Evolutionary conservation across 106 monocot species (phyloP).

Genomic region (Dendrobium chrysotoxum): DNA sequence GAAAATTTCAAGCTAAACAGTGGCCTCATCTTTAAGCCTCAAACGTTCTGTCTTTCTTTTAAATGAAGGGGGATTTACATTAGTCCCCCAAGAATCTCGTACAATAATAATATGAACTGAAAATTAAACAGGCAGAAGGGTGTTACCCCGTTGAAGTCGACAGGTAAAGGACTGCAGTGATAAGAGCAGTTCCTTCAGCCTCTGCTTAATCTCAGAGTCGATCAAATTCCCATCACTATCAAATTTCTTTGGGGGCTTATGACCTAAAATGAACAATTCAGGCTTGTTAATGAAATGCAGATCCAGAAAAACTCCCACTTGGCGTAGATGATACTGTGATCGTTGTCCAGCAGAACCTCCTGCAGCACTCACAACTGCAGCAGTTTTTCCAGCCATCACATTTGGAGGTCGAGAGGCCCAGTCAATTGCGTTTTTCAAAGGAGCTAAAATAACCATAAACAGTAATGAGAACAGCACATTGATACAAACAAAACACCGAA

Average conservation of each 20-base stretch:
- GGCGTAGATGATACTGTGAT: slow-evolving; percentile 45
- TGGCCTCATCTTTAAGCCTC: too few species aligned
- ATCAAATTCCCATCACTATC: slow-evolving; percentile 42
- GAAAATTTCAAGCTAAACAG: too few species aligned
- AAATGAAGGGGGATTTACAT: too few species aligned
- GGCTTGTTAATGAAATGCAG: slow-evolving; percentile 64
- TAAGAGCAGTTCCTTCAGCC: slow-evolving; percentile 27
- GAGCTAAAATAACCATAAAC: slow-evolving; percentile 13
- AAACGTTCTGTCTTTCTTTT: too few species aligned
- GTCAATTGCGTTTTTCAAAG: slow-evolving; percentile 57
- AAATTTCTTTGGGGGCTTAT: slow-evolving; percentile 35
- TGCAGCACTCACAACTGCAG: slow-evolving; percentile 40
- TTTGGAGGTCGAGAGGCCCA: slow-evolving; percentile 55
- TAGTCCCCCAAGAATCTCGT: too few species aligned
- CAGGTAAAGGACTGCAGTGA: slow-evolving; percentile 32
- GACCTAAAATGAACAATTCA: slow-evolving; percentile 26
- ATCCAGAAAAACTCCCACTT: slow-evolving; percentile 43
- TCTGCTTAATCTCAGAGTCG: slow-evolving; percentile 25
- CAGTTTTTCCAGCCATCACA: slow-evolving; percentile 43
- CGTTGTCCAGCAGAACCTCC: slow-evolving; percentile 36
- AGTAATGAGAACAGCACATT: too few species aligned
- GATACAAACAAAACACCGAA: too few species aligned
- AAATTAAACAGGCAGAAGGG: too few species aligned
- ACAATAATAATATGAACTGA: too few species aligned
- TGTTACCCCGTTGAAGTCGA: too few species aligned